Percentiles rank a stretch among this genome's conserved stretches.
Evolutionary conservation across 108 stramenopile genomes (phyloP).

Genomic region (Thalassiosira profunda): DNA sequence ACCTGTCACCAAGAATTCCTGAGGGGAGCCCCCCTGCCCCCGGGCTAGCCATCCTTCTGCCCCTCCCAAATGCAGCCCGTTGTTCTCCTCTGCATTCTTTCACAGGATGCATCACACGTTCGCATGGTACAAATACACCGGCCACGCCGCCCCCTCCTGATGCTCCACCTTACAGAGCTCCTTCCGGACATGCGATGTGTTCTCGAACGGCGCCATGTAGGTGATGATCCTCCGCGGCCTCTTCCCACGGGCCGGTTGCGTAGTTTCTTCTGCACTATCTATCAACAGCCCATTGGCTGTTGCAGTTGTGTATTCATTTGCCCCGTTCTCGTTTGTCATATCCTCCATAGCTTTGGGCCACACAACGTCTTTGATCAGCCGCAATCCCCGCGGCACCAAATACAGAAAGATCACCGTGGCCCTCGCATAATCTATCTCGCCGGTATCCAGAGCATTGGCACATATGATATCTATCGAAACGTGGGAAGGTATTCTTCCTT

Average conservation of each 20-base stretch:
- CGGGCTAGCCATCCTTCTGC: too few species aligned
- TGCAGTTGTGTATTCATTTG: neutral
- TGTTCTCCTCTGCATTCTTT: too few species aligned
- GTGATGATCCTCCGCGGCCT: conserved; percentile 51
- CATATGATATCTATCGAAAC: conserved; percentile 56
- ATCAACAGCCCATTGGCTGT: neutral
- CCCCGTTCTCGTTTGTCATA: neutral
- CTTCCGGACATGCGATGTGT: conserved; percentile 37
- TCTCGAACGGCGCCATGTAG: conserved; percentile 79
- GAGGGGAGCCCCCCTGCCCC: too few species aligned
- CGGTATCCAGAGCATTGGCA: conserved; percentile 72
- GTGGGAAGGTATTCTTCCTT: conserved; percentile 34
- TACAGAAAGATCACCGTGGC: conserved; percentile 85
- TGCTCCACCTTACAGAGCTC: conserved; percentile 61
- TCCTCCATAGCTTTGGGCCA: conserved; percentile 9
- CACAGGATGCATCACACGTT: conserved; percentile 3
- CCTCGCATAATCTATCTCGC: conserved; percentile 26
- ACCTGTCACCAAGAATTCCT: too few species aligned
- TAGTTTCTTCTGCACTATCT: neutral
- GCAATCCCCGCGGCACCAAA: conserved; percentile 84
- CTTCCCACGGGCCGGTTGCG: neutral
- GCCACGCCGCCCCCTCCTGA: conserved; percentile 79
- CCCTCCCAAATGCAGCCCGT: too few species aligned
- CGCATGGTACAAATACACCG: conserved; percentile 68
- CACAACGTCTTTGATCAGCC: conserved; percentile 60